phyloP scores from a whole-genome alignment of 2,329 filamentous ascomycete species.

The Aspergillus floridensis region DNA sequence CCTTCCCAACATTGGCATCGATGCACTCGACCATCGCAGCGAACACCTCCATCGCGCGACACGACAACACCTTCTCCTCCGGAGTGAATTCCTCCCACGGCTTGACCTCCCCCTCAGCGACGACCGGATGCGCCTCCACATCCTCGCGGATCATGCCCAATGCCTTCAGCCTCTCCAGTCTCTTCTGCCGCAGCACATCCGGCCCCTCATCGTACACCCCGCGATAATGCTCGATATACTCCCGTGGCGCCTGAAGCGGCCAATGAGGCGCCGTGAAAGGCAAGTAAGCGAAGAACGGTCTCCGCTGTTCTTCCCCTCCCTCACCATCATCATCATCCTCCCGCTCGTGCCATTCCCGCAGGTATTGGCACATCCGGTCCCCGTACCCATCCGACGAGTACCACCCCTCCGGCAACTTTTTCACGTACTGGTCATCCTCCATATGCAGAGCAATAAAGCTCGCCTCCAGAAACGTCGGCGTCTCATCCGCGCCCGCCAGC shows the following conservation, averaged over 20 bases:
- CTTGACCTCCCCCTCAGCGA: conserved; percentile 47
- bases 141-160: conserved; percentile 55
- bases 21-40: conserved; percentile 65
- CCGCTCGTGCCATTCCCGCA: conserved; percentile 49
- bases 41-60: conserved; percentile 60
- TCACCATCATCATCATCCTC: conserved; percentile 27
- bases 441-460: conserved; percentile 46
- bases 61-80: conserved; percentile 42
- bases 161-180: conserved; percentile 56
- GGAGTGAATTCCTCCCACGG: conserved; percentile 36
- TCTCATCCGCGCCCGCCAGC: conserved; percentile 41
- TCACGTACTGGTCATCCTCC: conserved; percentile 45
- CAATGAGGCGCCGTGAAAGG: conserved; percentile 64
- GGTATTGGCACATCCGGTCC: conserved; percentile 53
- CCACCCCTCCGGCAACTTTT: conserved; percentile 51
- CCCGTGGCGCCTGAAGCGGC: conserved; percentile 59
- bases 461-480: conserved; percentile 42
- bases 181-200: conserved; percentile 53
- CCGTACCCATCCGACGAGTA: conserved; percentile 56
- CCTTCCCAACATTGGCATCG: conserved; percentile 59
- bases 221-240: conserved; percentile 56
- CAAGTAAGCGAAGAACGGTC: conserved; percentile 59
- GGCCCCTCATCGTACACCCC: conserved; percentile 62
- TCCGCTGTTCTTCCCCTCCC: conserved; percentile 31
- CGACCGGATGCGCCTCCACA: conserved; percentile 39